phyloP scores from a whole-genome alignment of 768 basidiomycete species.

The Pulveroboletus ravenelii region DNA sequence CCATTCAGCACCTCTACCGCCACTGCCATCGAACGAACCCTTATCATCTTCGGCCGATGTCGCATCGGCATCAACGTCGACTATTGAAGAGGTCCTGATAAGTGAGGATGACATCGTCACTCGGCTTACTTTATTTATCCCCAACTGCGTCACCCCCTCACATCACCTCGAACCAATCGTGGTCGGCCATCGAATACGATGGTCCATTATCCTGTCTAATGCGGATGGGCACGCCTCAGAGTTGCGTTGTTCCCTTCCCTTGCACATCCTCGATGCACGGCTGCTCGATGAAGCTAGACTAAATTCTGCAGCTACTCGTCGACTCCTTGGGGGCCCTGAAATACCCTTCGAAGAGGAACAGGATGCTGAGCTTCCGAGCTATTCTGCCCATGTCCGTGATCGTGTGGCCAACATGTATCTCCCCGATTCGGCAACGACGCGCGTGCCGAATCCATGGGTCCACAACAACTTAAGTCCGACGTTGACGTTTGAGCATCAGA shows the following conservation, averaged over 20 bases:
- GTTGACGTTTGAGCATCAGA: constrained; percentile 11
- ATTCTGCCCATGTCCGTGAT: constrained; percentile 85
- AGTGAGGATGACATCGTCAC: constrained; percentile 52
- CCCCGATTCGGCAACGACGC: constrained; percentile 57
- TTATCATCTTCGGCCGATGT: constrained; percentile 4
- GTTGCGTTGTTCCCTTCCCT: constrained; percentile 88
- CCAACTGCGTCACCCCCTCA: constrained; percentile 59
- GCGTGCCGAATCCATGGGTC: constrained; percentile 63
- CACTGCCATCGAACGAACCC: neutral
- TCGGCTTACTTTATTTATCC: constrained; percentile 56
- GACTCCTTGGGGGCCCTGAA: constrained; percentile 40
- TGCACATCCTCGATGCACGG: constrained; percentile 74
- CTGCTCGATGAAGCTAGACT: constrained; percentile 72
- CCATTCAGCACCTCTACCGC: neutral
- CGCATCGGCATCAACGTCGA: neutral
- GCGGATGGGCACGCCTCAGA: constrained; percentile 90
- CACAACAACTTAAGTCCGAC: constrained; percentile 39
- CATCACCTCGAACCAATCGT: constrained; percentile 72
- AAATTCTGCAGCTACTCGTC: constrained; percentile 69
- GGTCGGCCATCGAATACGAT: constrained; percentile 74
- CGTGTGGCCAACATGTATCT: constrained; percentile 78
- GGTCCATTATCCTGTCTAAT: constrained; percentile 77
- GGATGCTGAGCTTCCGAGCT: constrained; percentile 78
- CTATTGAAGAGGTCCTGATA: constrained; percentile 17
- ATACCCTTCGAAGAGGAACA: constrained; percentile 46